Evolutionary conservation across 352 stramenopile genomes (phyloP).

Genomic region (Globisporangium recalcitrans): DNA sequence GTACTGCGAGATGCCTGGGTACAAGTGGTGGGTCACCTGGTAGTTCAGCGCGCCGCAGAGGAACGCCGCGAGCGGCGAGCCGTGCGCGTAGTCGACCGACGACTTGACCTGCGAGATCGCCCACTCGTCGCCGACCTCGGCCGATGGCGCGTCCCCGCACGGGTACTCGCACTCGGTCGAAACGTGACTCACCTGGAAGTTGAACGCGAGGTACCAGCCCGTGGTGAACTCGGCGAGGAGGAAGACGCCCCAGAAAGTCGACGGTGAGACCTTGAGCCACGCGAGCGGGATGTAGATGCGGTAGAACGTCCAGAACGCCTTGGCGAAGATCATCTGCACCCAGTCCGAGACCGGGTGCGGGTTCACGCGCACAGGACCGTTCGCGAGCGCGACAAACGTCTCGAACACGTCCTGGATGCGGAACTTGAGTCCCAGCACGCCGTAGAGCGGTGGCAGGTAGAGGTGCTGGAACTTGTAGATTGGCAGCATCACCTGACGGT

Average conservation of each 20-base stretch:
- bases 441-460: slow-evolving; percentile 92
- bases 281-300: slow-evolving; percentile 84
- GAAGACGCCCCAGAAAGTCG: slow-evolving; percentile 78
- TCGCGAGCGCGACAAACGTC: slow-evolving; percentile 80
- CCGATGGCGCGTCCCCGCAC: slow-evolving; percentile 49
- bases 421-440: slow-evolving; percentile 92
- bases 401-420: slow-evolving; percentile 90
- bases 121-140: slow-evolving; percentile 86
- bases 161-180: slow-evolving; percentile 90
- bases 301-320: slow-evolving; percentile 88
- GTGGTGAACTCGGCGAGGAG: slow-evolving; percentile 86
- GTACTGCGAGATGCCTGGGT: slow-evolving; percentile 92
- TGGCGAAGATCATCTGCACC: slow-evolving; percentile 82
- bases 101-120: slow-evolving; percentile 92
- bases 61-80: slow-evolving; percentile 86
- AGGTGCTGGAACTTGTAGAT: slow-evolving; percentile 92
- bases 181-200: slow-evolving; percentile 91
- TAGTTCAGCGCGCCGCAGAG: slow-evolving; percentile 96
- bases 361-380: slow-evolving; percentile 90
- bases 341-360: slow-evolving; percentile 74
- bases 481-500: slow-evolving; percentile 77
- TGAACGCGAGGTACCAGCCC: slow-evolving; percentile 91
- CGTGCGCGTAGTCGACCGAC: slow-evolving; percentile 90
- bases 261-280: slow-evolving; percentile 55
- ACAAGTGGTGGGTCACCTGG: slow-evolving; percentile 92